Percentiles rank a stretch among this genome's conserved stretches.
Conservation (phyloP, 129 eudicot genomes). For the Flaveria bidentis region DNA sequence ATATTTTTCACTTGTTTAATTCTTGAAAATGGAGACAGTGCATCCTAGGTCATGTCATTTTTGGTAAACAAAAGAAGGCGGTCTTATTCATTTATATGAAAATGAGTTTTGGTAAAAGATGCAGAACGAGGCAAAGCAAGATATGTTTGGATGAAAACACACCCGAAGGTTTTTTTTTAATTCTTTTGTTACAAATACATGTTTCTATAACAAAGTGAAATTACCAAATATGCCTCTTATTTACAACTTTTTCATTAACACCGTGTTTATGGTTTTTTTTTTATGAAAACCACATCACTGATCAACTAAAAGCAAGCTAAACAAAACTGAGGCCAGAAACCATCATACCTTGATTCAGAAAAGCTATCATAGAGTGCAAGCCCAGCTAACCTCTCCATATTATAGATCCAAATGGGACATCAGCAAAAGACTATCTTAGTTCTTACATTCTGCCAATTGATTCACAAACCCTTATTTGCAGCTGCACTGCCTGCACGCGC, state of each 20-base stretch:
- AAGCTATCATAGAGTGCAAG: background rate
- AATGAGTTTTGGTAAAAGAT: background rate
- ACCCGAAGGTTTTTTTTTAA: background rate
- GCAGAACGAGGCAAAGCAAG: background rate
- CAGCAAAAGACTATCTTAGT: background rate
- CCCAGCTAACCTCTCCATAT: background rate
- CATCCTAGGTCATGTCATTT: conserved; percentile 1
- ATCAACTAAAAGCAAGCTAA: background rate
- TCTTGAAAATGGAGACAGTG: background rate
- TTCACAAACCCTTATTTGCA: background rate
- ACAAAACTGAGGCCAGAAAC: conserved; percentile 7
- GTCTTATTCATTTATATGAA: background rate
- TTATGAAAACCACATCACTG: background rate
- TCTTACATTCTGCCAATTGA: background rate
- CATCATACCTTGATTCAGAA: background rate
- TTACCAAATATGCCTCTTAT: background rate
- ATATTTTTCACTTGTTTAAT: background rate
- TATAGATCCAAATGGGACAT: background rate
- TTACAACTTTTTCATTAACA: background rate
- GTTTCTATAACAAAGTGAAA: conserved; percentile 1
- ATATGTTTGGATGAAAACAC: background rate
- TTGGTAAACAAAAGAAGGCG: background rate
- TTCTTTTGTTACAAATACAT: background rate
- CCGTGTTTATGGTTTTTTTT: background rate
- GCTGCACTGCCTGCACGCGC: background rate